Conservation (phyloP, 73 alveolate species). For the Tetrahymena thermophila region DNA sequence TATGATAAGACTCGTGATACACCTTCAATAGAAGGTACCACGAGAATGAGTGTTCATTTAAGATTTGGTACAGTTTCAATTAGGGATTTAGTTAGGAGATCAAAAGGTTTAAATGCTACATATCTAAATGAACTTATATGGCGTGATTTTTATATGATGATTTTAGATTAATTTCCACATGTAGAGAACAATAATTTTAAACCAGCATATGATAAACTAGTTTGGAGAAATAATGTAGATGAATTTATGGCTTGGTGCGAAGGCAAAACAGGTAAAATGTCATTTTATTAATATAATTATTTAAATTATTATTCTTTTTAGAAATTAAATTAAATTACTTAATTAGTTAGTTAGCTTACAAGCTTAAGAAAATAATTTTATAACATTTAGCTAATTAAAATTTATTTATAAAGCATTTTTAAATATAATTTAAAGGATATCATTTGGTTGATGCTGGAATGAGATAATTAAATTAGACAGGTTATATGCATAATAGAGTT, state of each 20-base stretch:
- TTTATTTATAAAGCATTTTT: neutral
- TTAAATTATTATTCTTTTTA: no score
- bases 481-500: conserved; percentile 19
- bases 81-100: neutral
- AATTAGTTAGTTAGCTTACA: no score
- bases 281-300: no score
- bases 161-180: conserved; percentile 4
- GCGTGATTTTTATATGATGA: conserved; percentile 3
- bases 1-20: neutral
- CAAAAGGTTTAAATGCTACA: neutral
- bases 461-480: neutral
- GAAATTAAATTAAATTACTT: no score
- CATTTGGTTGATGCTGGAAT: conserved; percentile 17
- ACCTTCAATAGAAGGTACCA: conserved; percentile 13
- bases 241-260: conserved; percentile 7
- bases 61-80: conserved; percentile 8
- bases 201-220: neutral
- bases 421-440: neutral
- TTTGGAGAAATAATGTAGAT: conserved; percentile 2
- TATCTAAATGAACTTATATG: conserved; percentile 3
- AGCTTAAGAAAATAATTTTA: no score
- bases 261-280: neutral
- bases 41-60: conserved; percentile 4
- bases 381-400: no score
- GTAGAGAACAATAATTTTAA: conserved; percentile 3